Evolutionary conservation across 73 alveolate species (phyloP).

Genomic region (Tetrahymena thermophila): DNA sequence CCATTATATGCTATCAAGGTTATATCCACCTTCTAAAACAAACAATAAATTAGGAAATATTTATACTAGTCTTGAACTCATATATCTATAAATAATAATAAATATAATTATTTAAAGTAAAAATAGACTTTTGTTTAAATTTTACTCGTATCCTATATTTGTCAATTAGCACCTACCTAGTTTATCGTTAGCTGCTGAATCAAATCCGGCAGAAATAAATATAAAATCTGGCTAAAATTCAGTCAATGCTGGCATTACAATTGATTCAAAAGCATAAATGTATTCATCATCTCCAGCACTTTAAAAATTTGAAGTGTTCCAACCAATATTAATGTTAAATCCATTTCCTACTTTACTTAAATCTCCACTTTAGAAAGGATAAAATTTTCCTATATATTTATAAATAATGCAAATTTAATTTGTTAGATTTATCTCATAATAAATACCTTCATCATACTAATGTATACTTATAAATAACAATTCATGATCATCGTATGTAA

Average conservation of each 20-base stretch:
- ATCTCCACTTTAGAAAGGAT: constrained; percentile 49
- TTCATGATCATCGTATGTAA: constrained; percentile 79
- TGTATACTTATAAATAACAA: constrained; percentile 90
- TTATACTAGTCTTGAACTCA: neutral
- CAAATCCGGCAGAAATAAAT: constrained; percentile 96
- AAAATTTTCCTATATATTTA: neutral
- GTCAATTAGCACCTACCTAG: constrained; percentile 89
- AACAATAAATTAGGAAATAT: constrained; percentile 5
- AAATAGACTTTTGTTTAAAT: neutral
- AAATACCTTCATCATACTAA: constrained; percentile 76
- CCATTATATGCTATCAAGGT: constrained; percentile 19
- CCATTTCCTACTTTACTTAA: constrained; percentile 72
- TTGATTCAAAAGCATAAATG: constrained; percentile 72
- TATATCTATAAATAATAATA: neutral
- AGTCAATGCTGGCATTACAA: constrained; percentile 77
- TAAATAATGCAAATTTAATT: neutral
- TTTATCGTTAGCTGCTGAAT: constrained; percentile 93
- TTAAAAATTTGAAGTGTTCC: constrained; percentile 42
- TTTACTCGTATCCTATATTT: constrained; percentile 62
- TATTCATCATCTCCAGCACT: constrained; percentile 90
- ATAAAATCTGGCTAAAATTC: constrained; percentile 93
- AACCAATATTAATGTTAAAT: constrained; percentile 76
- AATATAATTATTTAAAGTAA: neutral
- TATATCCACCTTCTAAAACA: constrained; percentile 39
- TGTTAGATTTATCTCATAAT: constrained; percentile 39